A percentile compares a stretch with the other conserved stretches of the same genome.
Evolutionary conservation across 768 basidiomycete genomes (phyloP).

Genomic region (Hysterangium stoloniferum): DNA sequence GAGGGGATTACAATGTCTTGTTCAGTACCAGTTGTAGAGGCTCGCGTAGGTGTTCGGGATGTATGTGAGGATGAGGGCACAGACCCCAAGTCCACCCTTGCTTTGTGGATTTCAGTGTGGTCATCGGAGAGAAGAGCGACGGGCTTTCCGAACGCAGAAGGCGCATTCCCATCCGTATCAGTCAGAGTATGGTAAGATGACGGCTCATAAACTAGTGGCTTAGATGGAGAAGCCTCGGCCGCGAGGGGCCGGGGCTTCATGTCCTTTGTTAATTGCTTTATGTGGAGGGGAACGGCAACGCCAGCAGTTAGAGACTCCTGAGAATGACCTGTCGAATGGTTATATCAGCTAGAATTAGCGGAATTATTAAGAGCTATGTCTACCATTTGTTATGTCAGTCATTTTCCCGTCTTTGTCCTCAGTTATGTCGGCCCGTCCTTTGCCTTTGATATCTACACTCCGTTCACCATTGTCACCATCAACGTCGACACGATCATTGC

Average conservation of each 20-base stretch:
- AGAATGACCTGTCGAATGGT: conserved; percentile 3
- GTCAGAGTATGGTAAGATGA: too few relatives aligned
- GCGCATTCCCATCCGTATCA: too few relatives aligned
- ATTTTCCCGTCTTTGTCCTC: conserved; percentile 20
- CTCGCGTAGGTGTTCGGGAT: neutral
- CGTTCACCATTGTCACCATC: neutral
- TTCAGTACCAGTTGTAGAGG: conserved; percentile 14
- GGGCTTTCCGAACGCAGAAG: conserved; percentile 3
- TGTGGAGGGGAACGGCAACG: neutral
- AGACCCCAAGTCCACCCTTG: neutral
- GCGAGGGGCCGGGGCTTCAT: neutral
- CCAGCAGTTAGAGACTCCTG: neutral
- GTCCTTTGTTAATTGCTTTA: neutral
- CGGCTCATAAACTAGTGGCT: too few relatives aligned
- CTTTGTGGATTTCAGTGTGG: conserved; percentile 6
- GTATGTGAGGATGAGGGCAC: neutral
- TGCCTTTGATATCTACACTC: conserved; percentile 26
- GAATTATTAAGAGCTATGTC: conserved; percentile 5
- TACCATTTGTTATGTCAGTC: conserved; percentile 43
- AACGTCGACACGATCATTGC: neutral
- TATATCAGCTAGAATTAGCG: conserved; percentile 4
- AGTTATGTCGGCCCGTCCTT: conserved; percentile 23
- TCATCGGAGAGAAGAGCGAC: neutral
- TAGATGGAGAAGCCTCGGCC: neutral
- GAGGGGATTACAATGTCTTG: conserved; percentile 43